These are phyloP conservation scores for Erucastrum elatum DNA, from an alignment of 345 rosid genomes.

Conservation along the genomic window DNA sequence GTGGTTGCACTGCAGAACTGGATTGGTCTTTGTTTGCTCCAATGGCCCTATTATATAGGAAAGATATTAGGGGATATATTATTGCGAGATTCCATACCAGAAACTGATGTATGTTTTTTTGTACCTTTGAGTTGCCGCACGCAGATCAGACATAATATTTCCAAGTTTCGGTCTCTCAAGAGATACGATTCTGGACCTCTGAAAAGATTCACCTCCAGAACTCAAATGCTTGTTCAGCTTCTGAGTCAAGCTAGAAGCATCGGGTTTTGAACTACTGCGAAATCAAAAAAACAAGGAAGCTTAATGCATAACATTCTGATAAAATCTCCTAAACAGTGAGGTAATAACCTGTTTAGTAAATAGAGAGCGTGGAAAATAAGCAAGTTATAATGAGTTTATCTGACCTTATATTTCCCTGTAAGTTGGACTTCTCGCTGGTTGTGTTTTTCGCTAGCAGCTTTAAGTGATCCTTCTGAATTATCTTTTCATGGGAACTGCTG, in stretches of 20 bases:
- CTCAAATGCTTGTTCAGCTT: slow-evolving; percentile 39
- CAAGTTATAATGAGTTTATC: slow-evolving; percentile 14
- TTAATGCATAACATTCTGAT: slow-evolving; percentile 2
- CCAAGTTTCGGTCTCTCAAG: slow-evolving; percentile 48
- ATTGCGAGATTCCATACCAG: slow-evolving; percentile 2
- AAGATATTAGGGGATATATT: slow-evolving; percentile 9
- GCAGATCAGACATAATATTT: slow-evolving; percentile 46
- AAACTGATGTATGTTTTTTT: slow-evolving; percentile 8
- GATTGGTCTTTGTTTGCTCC: slow-evolving; percentile 43
- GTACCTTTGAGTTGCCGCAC: slow-evolving; percentile 54
- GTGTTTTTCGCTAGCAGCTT: slow-evolving; percentile 42
- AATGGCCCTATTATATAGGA: slow-evolving; percentile 40
- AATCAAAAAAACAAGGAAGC: slow-evolving; percentile 17
- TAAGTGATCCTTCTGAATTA: slow-evolving; percentile 41
- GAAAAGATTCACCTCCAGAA: slow-evolving; percentile 42
- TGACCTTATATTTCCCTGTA: slow-evolving; percentile 43
- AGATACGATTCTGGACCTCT: slow-evolving; percentile 38
- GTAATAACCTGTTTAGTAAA: neutral
- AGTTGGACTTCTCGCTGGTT: slow-evolving; percentile 41
- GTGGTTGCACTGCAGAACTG: slow-evolving; percentile 36
- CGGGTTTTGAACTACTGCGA: slow-evolving; percentile 44
- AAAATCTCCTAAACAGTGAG: neutral
- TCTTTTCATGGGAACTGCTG: slow-evolving; percentile 29
- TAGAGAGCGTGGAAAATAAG: neutral
- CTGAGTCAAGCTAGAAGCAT: slow-evolving; percentile 42